Conservation (phyloP, 306 rosid species). For the Casuarina glauca region DNA sequence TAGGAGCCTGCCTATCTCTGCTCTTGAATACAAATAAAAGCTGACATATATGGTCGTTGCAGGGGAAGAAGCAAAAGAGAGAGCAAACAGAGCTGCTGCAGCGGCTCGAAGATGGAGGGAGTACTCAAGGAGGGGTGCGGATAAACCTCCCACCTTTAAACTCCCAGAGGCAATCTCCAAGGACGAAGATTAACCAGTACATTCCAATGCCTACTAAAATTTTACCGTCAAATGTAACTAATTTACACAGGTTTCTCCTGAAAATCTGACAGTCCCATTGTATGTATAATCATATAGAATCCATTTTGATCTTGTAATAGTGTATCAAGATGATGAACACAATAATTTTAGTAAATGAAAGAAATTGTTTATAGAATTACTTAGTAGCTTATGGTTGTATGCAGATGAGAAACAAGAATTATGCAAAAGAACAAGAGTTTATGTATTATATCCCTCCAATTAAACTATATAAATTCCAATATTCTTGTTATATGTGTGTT, state of each 20-base stretch:
- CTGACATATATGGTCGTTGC: constrained; percentile 22
- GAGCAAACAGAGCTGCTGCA: constrained; percentile 78
- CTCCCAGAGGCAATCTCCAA: constrained; percentile 70
- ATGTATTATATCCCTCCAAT: no score
- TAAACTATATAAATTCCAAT: no score
- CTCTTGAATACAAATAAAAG: not conserved
- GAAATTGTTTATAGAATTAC: not conserved
- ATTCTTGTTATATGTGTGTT: no score
- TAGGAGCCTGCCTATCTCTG: not conserved
- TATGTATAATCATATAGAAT: constrained; percentile 11
- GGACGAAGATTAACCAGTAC: constrained; percentile 49
- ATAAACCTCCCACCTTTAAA: constrained; percentile 78
- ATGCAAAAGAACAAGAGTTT: no score
- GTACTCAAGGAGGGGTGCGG: constrained; percentile 83
- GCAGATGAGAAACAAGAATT: no score
- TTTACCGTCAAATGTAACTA: constrained; percentile 33
- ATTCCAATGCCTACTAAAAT: not conserved
- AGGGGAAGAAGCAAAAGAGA: constrained; percentile 77
- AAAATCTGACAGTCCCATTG: not conserved
- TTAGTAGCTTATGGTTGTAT: no score
- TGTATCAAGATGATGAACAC: not conserved
- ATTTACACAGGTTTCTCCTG: constrained; percentile 21
- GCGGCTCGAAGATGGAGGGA: constrained; percentile 97
- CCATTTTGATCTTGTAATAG: not conserved
- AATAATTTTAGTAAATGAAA: not conserved